Conservation (phyloP, 495 filamentous ascomycete genomes). For the Tuber aestivum region DNA sequence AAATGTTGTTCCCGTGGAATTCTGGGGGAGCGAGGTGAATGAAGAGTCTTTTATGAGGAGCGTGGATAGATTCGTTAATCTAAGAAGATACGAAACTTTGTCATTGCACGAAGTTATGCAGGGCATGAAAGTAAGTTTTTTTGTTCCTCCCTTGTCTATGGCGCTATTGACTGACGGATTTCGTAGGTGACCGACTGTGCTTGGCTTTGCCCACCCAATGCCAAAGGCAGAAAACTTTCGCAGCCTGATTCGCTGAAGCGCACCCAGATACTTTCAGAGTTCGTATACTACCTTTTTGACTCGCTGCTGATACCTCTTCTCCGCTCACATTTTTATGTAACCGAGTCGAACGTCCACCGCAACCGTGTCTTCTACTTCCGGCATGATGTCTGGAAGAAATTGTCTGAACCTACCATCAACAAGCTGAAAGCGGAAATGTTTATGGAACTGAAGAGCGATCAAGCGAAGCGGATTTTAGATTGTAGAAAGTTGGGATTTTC, state of each 20-base stretch:
- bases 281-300: slow-evolving; percentile 88
- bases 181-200: slow-evolving; percentile 57
- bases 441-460: slow-evolving; percentile 61
- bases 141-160: neutral
- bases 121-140: slow-evolving; percentile 60
- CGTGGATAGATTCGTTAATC: slow-evolving; percentile 67
- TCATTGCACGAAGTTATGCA: slow-evolving; percentile 72
- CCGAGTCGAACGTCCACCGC: slow-evolving; percentile 73
- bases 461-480: slow-evolving; percentile 56
- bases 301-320: slow-evolving; percentile 84
- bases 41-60: slow-evolving; percentile 55
- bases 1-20: slow-evolving; percentile 66
- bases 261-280: slow-evolving; percentile 69
- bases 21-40: slow-evolving; percentile 63
- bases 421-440: slow-evolving; percentile 69
- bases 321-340: slow-evolving; percentile 84
- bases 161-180: neutral
- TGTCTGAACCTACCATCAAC: slow-evolving; percentile 67
- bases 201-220: slow-evolving; percentile 62
- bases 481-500: slow-evolving; percentile 65
- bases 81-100: slow-evolving; percentile 75
- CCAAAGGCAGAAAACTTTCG: slow-evolving; percentile 53
- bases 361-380: slow-evolving; percentile 89
- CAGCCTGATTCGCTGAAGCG: slow-evolving; percentile 70
- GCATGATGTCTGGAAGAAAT: slow-evolving; percentile 78